Evolutionary conservation across 352 stramenopile species (phyloP), one percentile per base, ranked within the genome.

Genomic region (Globisporangium parvum): DNA sequence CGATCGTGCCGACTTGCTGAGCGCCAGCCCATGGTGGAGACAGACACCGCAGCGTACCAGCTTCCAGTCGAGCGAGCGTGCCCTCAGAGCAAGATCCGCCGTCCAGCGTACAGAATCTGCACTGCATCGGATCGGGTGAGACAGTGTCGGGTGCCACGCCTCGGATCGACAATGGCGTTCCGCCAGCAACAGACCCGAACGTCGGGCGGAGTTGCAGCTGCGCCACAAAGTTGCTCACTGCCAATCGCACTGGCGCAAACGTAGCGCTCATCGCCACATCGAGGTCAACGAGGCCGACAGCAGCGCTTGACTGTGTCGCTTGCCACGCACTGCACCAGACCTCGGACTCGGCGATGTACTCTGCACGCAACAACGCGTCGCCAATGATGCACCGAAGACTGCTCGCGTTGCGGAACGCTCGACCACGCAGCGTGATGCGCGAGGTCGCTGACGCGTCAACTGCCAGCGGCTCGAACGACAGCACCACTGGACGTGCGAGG

Each of bases 381-480:
- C 67, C 73, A 20, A 82, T 55, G 2, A 80, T 55, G 14, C 73
- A 80, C 12, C 42, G 62, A 1, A 80, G 21, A 6, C 60, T 47
- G 1, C 60, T 75, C 2, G 66, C 75, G 45, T 82, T 77, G 6
- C 48, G 55, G 17, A 82, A 82, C 50, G 74, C 55, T 23, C 60
- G 59, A 14, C 73, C 70, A 39, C 60, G 35, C 2, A 82, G 26
- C 21, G 62, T 45, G 5, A 81, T 2, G 6, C 23, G 44, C 6
- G 39, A 20, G 2, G 45, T 46, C 2, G 63, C 49, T 18, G 35
- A 47, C 23, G 23, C 39, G 12, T 65, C 58, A 0, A 73, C 50
- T 28, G 47, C 26, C 1, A 14, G 50, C 11, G 70, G 70, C 9
- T 69, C 39, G 41, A 87, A 75, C 1, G 40, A 59, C 20, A 79